These are phyloP conservation scores for Sphagnum tenellum DNA, from an alignment of 225 moss, liverwort and hornwort genomes.

Conservation along the genomic window DNA sequence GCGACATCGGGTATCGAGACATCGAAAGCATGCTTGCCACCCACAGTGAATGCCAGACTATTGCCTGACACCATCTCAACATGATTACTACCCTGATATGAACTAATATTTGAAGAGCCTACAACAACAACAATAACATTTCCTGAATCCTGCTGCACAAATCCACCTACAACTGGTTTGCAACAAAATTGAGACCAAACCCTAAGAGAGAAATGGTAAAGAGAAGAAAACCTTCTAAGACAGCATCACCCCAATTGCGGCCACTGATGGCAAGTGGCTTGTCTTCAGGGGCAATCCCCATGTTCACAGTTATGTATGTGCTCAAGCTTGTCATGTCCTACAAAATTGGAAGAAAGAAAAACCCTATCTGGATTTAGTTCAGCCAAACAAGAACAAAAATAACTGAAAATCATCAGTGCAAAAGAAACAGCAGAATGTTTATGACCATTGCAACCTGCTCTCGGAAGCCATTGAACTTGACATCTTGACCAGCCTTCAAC, in stretches of 20 bases:
- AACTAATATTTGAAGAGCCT: neutral
- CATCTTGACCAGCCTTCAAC: slow-evolving; percentile 75
- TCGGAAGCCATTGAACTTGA: slow-evolving; percentile 92
- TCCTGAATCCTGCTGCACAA: too few relatives aligned
- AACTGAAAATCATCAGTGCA: too few relatives aligned
- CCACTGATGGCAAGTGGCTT: slow-evolving; percentile 92
- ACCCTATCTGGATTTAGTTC: too few relatives aligned
- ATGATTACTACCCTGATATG: neutral
- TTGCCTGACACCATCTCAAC: slow-evolving; percentile 29
- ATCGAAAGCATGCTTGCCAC: slow-evolving; percentile 89
- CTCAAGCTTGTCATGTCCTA: slow-evolving; percentile 78
- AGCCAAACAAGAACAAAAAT: too few relatives aligned
- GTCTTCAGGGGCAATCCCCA: slow-evolving; percentile 84
- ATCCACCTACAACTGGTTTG: too few relatives aligned
- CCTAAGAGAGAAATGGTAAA: neutral
- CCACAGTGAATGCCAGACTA: slow-evolving; percentile 70
- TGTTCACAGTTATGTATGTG: slow-evolving; percentile 53
- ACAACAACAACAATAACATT: neutral
- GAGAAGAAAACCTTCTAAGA: slow-evolving; percentile 46
- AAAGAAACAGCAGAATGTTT: neutral
- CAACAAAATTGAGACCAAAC: neutral
- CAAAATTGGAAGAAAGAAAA: neutral
- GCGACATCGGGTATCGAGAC: slow-evolving; percentile 90
- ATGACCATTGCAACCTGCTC: slow-evolving; percentile 27
- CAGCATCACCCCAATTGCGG: slow-evolving; percentile 91